Conservation (phyloP, 495 filamentous ascomycete species). For the Cercophora newfieldiana region DNA sequence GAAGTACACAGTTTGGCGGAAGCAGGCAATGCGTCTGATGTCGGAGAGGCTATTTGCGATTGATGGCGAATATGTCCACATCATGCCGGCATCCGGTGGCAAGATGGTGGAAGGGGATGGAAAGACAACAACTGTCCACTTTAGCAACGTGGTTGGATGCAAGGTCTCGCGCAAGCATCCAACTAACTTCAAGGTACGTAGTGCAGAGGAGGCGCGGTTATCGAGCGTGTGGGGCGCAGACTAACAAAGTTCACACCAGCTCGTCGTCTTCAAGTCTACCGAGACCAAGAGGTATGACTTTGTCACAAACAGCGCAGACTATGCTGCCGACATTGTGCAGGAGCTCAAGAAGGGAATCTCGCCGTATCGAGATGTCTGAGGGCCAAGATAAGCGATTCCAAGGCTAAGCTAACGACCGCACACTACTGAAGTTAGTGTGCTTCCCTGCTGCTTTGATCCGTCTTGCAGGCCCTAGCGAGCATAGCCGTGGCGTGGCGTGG, state of each 20-base stretch:
- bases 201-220: neutral
- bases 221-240: neutral
- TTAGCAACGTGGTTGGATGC: constrained; percentile 88
- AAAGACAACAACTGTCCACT: constrained; percentile 89
- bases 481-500: neutral
- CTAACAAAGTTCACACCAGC: constrained; percentile 37
- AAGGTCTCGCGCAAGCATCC: constrained; percentile 90
- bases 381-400: too few species aligned
- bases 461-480: neutral
- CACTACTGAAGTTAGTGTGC: neutral
- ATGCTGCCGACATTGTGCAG: constrained; percentile 85
- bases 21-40: constrained; percentile 91
- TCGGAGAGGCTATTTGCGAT: constrained; percentile 81
- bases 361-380: constrained; percentile 47
- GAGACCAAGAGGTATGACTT: constrained; percentile 97
- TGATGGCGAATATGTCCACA: constrained; percentile 94
- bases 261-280: constrained; percentile 76
- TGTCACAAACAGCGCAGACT: constrained; percentile 74
- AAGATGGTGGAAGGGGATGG: constrained; percentile 61
- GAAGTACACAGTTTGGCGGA: constrained; percentile 88
- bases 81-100: constrained; percentile 69
- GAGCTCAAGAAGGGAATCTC: constrained; percentile 77
- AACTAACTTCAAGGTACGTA: constrained; percentile 76
- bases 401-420: neutral
- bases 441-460: neutral